Base-by-base conservation (phyloP, 352 stramenopile genomes). In the Pythium guiyangense region DNA sequence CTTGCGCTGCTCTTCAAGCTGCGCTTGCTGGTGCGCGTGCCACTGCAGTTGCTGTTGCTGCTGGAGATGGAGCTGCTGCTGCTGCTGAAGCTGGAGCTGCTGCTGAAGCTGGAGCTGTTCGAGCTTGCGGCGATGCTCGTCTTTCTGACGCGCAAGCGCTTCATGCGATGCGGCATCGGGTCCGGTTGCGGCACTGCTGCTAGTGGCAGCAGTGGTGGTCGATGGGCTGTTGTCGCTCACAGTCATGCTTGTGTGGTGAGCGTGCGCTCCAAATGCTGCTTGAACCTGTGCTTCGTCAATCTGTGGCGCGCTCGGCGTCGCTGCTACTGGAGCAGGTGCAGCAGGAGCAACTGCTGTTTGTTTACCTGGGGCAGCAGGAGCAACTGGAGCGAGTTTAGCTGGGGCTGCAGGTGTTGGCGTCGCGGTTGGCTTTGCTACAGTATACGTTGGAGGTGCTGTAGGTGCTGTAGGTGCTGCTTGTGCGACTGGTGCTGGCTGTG, bases 71-170 rank as follows among this genome's bases (percentile, higher is more conserved):
- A n/a, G n/a, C n/a, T n/a, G n/a, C n/a, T n/a, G n/a, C n/a, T n/a
- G n/a, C n/a, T n/a, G n/a, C n/a, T n/a, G n/a, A n/a, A n/a, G n/a
- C n/a, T 22, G 22, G 22, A 22, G 22, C 22, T 54, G 55, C 2
- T 51, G 53, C 37, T 72, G 56, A 31, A 62, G 51, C 42, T 66
- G 63, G 49, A 44, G 37, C 55, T 52, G 63, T 63, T 64, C 57
- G 54, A 79, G 64, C 57, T 59, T 69, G 51, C 51, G 57, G 35
- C 69, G 67, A 52, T 82, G 77, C 53, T 70, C 70, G 47, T 63
- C 62, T 45, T 82, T 64, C 51, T 79, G 70, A 40, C 60, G 63
- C 31, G 68, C 59, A 48, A 80, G 52, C 49, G 70, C 54, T 34
- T 64, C 66, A 22, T 64, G 69, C 45, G 67, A 52, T 34, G 57